Evolutionary conservation across 768 basidiomycete species (phyloP), one percentile per base, ranked within the genome.

Genomic region (Boletus subcaerulescens): DNA sequence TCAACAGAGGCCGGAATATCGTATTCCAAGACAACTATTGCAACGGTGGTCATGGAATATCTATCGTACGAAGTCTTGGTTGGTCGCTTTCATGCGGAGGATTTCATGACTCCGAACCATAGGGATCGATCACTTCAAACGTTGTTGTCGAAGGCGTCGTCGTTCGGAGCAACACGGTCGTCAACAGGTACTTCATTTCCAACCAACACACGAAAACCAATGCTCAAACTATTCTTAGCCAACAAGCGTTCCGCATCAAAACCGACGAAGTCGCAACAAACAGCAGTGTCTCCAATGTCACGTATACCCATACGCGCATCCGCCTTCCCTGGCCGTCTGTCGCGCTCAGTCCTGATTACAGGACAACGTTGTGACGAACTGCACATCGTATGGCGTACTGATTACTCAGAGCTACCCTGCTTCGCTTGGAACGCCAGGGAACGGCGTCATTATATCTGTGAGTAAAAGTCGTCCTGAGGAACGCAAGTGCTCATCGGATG

Each of bases 401-500:
- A 84, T 88, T 32, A 81, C 85, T 62, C 63, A 84, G 76, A 85
- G 82, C 61, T 86, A 87, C 63, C 83, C 85, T 5, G 57, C 66
- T 26, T 73, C 76, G 11, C 60, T 83, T 17, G 79, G 80, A 15
- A 79, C 72, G 0, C 81, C 86, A 4, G 84, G 84, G 29, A 80
- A 66, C 14, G 84, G 84, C 5, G 80, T 83, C 12, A 67, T 59
- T n/a, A 69, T 86, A 59, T 84, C 78, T 17, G 83, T 85, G 58
- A 58, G 78, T 64, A 14, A 29, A 29, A 29, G 9, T 15, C 15
- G 38, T 39, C 31, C 15, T 26, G 17, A 48, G 18, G 1, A 24
- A 36, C 2, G 14, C 26, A 29, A 9, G 12, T 36, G 4, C 44
- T 60, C 17, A 59, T 32, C n/a, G 7, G 8, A 8, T 29, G 18